Base-by-base conservation (phyloP, 2,329 filamentous ascomycete genomes). In the Penicillium hordei region DNA sequence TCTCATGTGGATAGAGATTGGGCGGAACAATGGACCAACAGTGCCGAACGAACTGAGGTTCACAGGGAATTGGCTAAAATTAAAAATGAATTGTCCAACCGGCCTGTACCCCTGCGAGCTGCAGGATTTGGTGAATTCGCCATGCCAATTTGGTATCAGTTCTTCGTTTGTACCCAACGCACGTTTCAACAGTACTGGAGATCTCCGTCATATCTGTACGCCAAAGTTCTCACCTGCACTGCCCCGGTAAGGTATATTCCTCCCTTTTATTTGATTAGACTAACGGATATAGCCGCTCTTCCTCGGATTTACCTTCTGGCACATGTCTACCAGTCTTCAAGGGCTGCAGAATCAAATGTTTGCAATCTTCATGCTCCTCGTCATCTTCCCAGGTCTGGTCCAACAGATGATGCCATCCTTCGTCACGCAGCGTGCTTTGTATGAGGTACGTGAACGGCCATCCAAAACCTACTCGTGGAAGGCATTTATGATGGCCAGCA, bases 141-240 rank as follows among this genome's bases (percentile, higher is more conserved):
- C 4, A 89, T 89, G 19, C 84, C 89, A 0, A 88, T 94, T 68
- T 73, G 68, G 60, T 68, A 78, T 8, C 91, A 96, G 74, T 80
- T 93, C 50, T 75, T 76, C 44, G 80, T 87, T 68, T 89, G 91
- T 53, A 82, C 84, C 23, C 76, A 83, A 65, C 90, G 91, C 66
- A 89, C 92, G 55, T 93, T 93, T 78, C 83, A 93, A 72, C 91
- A 95, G 73, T 94, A 94, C 81, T 96, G 91, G 90, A 88, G 91
- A 60, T 92, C 87, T 2, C 91, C 91, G 0, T 84, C 86, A 2
- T 96, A 95, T 78, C 91, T 96, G 72, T 94, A 93, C 78, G 86
- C 89, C 67, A 95, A 95, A 79, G 74, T 82, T 1, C 78, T 82
- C 4, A 86, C 93, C 39, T 90, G 88, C 71, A 78, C 67, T 13